Evolutionary conservation across 306 rosid genomes (phyloP).

Genomic region (Albizia julibrissin): DNA sequence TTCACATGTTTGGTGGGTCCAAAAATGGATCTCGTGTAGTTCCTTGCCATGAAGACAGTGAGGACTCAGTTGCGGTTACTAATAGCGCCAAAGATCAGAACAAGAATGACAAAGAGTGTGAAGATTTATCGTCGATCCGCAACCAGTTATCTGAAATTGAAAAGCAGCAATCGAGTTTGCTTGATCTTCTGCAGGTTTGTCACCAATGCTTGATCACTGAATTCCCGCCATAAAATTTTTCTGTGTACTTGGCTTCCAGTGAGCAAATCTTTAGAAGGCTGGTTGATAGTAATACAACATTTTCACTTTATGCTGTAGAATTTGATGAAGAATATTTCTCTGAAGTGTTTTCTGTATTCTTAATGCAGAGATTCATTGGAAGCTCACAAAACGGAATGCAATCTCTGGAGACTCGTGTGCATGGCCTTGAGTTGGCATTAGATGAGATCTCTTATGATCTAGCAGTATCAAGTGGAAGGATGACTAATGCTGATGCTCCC

Average conservation of each 20-base stretch:
- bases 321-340: not conserved
- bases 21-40: slow-evolving; percentile 79
- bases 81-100: slow-evolving; percentile 46
- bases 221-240: not conserved
- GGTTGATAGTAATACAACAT: not conserved
- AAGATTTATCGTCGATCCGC: slow-evolving; percentile 69
- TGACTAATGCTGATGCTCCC: slow-evolving; percentile 47
- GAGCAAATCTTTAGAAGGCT: not conserved
- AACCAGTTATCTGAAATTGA: slow-evolving; percentile 76
- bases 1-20: slow-evolving; percentile 49
- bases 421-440: slow-evolving; percentile 74
- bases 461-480: slow-evolving; percentile 78
- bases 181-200: slow-evolving; percentile 85
- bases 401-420: slow-evolving; percentile 74
- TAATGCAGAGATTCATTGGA: slow-evolving; percentile 73
- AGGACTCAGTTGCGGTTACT: slow-evolving; percentile 45
- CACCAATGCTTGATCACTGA: slow-evolving; percentile 22
- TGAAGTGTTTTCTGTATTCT: not conserved
- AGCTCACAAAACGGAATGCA: slow-evolving; percentile 85
- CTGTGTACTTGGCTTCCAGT: slow-evolving; percentile 3
- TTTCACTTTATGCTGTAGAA: not conserved
- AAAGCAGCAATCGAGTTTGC: slow-evolving; percentile 73
- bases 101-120: slow-evolving; percentile 53
- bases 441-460: slow-evolving; percentile 85
- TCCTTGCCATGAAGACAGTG: slow-evolving; percentile 62